Percentiles rank a stretch among this genome's conserved stretches.
Conservation (phyloP, 75 land plant genomes). For the Selaginella tamariscina region DNA sequence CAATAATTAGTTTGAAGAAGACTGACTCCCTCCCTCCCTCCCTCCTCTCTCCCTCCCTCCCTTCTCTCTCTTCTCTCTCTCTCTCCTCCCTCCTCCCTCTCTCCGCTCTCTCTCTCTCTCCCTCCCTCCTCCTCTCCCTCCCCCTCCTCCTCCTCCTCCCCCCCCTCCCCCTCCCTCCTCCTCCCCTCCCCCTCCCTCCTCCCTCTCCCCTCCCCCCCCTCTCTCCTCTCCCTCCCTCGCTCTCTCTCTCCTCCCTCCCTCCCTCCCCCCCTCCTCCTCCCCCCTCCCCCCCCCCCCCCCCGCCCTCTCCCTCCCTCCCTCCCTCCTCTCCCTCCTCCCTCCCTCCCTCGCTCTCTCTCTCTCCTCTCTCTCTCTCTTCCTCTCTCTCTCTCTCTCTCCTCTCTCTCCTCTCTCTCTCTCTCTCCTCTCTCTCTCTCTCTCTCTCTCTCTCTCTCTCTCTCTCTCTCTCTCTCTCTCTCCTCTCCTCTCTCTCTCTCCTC, state of each 20-base stretch:
- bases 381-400: background rate
- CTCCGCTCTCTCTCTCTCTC: background rate
- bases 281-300: background rate
- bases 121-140: background rate
- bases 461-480: background rate
- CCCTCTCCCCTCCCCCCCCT: background rate
- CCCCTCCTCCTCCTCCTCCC: too few relatives aligned
- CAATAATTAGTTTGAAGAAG: too few relatives aligned
- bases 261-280: background rate
- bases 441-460: background rate
- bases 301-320: background rate
- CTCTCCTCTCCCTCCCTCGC: background rate
- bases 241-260: background rate
- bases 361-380: background rate
- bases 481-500: background rate
- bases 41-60: too few relatives aligned
- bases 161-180: background rate
- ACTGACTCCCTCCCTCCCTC: too few relatives aligned
- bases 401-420: background rate
- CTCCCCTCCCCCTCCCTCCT: background rate
- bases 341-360: background rate
- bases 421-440: background rate
- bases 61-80: too few relatives aligned
- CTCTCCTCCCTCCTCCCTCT: background rate
- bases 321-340: background rate